Conservation (phyloP, 2,329 filamentous ascomycete species). For the Penicillium hordei region DNA sequence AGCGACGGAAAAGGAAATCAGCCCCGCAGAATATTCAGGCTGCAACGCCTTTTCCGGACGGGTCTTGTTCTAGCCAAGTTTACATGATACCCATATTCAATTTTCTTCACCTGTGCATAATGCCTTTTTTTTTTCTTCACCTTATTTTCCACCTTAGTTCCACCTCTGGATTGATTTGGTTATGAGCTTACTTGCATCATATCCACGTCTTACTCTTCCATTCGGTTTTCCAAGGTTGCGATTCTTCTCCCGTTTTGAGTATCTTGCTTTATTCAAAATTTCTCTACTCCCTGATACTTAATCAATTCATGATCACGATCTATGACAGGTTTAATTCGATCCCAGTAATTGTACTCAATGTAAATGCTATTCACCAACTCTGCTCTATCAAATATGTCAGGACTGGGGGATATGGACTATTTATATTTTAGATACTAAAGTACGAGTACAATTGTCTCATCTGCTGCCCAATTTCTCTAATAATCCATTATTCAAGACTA, state of each 20-base stretch:
- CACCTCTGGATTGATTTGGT: not conserved
- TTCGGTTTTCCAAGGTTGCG: not conserved
- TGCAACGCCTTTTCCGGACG: conserved; percentile 1
- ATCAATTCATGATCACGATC: conserved; percentile 1
- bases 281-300: not conserved
- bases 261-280: not conserved
- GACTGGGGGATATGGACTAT: not conserved
- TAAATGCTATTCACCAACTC: not conserved
- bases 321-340: not conserved
- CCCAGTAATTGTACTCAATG: not conserved
- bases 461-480: not conserved
- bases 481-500: not conserved
- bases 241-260: not conserved
- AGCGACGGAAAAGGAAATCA: not conserved
- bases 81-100: conserved; percentile 13
- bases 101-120: not conserved
- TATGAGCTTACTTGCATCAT: not conserved
- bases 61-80: conserved; percentile 5
- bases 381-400: not conserved
- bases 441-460: not conserved
- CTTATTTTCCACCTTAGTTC: not conserved
- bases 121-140: not conserved
- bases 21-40: not conserved
- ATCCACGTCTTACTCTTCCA: not conserved
- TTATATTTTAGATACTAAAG: not conserved